A percentile compares a stretch with the other conserved stretches of the same genome.
phyloP scores from a whole-genome alignment of 2,329 filamentous ascomycete genomes.

The Penicillium sp. region DNA sequence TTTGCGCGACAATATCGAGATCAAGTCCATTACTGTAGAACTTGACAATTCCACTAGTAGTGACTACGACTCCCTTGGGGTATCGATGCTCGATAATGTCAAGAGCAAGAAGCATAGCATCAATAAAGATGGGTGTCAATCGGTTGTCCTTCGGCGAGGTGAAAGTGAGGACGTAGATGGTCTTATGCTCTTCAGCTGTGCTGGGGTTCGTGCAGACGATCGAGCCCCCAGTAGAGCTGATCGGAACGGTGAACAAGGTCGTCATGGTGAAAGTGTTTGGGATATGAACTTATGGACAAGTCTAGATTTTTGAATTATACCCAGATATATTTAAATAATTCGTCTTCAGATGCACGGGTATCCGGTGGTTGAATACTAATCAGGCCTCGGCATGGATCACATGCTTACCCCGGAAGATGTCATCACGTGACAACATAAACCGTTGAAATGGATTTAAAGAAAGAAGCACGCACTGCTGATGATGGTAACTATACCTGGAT shows the following conservation, averaged over 20 bases:
- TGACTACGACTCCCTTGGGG: conserved; percentile 71
- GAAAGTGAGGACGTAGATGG: conserved; percentile 72
- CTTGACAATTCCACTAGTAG: conserved; percentile 71
- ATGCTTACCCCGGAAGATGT: neutral
- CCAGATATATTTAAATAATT: neutral
- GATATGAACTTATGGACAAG: neutral
- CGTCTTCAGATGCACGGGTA: neutral
- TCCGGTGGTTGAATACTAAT: neutral
- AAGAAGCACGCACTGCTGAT: too few relatives aligned
- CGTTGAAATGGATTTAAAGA: neutral
- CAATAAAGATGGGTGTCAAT: conserved; percentile 66
- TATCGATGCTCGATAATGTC: conserved; percentile 71
- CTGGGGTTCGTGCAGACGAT: conserved; percentile 64
- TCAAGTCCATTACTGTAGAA: conserved; percentile 86
- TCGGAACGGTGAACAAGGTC: conserved; percentile 60
- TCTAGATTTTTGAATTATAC: neutral
- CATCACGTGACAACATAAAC: neutral
- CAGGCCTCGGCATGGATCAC: conserved; percentile 4
- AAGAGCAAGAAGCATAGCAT: conserved; percentile 66
- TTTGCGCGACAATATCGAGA: conserved; percentile 62
- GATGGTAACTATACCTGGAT: too few relatives aligned
- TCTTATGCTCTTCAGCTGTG: conserved; percentile 35
- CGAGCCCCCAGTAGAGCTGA: conserved; percentile 54
- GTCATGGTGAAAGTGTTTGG: conserved; percentile 22
- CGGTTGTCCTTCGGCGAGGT: conserved; percentile 73